Conservation (phyloP, 2,329 filamentous ascomycete genomes). For the Escovopsis sp. region DNA sequence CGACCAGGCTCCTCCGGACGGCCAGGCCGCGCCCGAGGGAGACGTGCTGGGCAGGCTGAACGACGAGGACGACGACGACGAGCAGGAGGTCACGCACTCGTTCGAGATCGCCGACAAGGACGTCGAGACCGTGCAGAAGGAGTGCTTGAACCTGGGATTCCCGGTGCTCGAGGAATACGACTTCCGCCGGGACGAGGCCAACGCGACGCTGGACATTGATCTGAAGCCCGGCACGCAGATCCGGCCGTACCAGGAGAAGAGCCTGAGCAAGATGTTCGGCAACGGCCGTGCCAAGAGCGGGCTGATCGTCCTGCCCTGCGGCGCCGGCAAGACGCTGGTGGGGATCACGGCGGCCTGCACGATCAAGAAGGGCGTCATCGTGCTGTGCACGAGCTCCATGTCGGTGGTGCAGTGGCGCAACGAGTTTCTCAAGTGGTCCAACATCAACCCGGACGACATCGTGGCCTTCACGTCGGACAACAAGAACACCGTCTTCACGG, state of each 20-base stretch:
- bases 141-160: constrained; percentile 71
- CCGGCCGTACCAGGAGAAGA: constrained; percentile 91
- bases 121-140: constrained; percentile 77
- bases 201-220: constrained; percentile 87
- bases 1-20: constrained; percentile 25
- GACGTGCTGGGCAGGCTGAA: constrained; percentile 60
- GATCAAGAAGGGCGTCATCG: constrained; percentile 90
- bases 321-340: constrained; percentile 91
- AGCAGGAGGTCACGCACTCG: constrained; percentile 74
- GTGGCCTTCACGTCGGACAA: constrained; percentile 89
- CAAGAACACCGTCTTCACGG: constrained; percentile 63
- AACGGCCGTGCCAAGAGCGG: constrained; percentile 95
- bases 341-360: constrained; percentile 98
- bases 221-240: constrained; percentile 80
- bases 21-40: constrained; percentile 40
- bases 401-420: constrained; percentile 93
- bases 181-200: constrained; percentile 79
- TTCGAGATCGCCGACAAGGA: constrained; percentile 77
- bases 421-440: constrained; percentile 97
- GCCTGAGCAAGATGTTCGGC: constrained; percentile 97
- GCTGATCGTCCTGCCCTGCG: constrained; percentile 92
- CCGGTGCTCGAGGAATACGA: constrained; percentile 95
- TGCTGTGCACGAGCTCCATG: constrained; percentile 95
- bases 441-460: constrained; percentile 82
- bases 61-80: constrained; percentile 80